These are phyloP conservation scores for Pyrrhoderma lamaoense DNA, from an alignment of 1,284 basidiomycete species.

Conservation along the genomic window DNA sequence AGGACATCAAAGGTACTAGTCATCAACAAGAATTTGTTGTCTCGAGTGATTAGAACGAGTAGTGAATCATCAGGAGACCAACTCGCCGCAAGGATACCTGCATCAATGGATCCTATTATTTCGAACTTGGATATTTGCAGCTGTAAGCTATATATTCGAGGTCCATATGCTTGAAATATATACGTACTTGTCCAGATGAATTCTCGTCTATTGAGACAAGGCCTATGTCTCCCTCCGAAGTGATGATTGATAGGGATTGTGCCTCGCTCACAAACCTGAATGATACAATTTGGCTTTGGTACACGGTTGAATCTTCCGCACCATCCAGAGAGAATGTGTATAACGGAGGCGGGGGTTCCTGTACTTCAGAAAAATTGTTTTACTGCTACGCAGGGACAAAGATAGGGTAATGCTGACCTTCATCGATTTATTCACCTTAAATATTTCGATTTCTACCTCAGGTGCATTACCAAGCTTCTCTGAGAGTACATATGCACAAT, in stretches of 20 bases:
- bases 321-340: constrained; percentile 2
- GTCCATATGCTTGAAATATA: neutral
- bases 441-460: constrained; percentile 55
- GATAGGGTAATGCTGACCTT: constrained; percentile 18
- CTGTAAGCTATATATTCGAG: no score
- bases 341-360: constrained; percentile 8
- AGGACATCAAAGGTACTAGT: constrained; percentile 85
- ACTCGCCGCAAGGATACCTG: constrained; percentile 45
- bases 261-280: constrained; percentile 13
- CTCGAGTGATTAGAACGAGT: constrained; percentile 44
- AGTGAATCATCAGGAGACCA: constrained; percentile 59
- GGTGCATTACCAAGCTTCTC: constrained; percentile 44
- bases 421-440: constrained; percentile 35
- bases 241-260: constrained; percentile 11
- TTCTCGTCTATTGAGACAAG: constrained; percentile 8
- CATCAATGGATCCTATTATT: constrained; percentile 47
- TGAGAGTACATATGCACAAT: constrained; percentile 51
- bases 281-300: constrained; percentile 6
- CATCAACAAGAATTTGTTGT: constrained; percentile 83
- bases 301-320: no score
- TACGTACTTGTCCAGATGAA: neutral
- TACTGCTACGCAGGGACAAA: neutral
- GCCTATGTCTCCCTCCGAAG: constrained; percentile 15
- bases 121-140: constrained; percentile 28
- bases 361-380: constrained; percentile 4